Evolutionary conservation across 768 basidiomycete species (phyloP), one percentile per base, ranked within the genome.

Genomic region (Austroboletus eburneus): DNA sequence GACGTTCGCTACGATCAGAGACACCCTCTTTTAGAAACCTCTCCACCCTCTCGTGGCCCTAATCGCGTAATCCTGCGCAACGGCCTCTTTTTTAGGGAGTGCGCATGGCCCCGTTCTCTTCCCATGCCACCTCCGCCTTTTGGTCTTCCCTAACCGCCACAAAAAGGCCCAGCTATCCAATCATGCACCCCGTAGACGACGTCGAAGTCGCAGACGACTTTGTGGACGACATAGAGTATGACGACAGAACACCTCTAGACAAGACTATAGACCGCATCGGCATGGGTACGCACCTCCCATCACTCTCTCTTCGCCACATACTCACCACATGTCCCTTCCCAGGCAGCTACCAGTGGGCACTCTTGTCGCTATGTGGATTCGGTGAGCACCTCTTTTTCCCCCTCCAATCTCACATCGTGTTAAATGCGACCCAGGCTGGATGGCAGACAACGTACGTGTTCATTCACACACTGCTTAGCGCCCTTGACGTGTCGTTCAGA

Each of bases 211-310:
- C 59, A 43, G 52, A 48, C 22, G 59, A 55, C 16, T 45, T 49
- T 18, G 36, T 60, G 20, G 62, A 59, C 6, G 62, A 57, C 40
- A 16, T 27, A 4, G 57, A 54, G 14, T 66, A 56, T 30, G 79
- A 81, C 54, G 64, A 64, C 13, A 66, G 80, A 46, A 82, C 79
- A 16, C 77, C 77, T 57, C 73, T 94, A 22, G 91, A 94, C 68
- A 85, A 73, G 59, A 92, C 91, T 1, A 91, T 94, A 65, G 90
- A 92, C 61, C 77, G 81, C 33, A 92, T 94, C 59, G 91, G 91
- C 23, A 90, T 95, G 91, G 91, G 89, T 62, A 48, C 44, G 74
- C 61, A 5, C 34, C n/a, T 8, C 12, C 29, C 9, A 1, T 16
- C 18, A 16, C 2, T 8, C 24, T 27, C 29, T 9, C 30, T 16